These are phyloP conservation scores for Hura crepitans DNA, from an alignment of 441 rosid genomes.

Conservation along the genomic window DNA sequence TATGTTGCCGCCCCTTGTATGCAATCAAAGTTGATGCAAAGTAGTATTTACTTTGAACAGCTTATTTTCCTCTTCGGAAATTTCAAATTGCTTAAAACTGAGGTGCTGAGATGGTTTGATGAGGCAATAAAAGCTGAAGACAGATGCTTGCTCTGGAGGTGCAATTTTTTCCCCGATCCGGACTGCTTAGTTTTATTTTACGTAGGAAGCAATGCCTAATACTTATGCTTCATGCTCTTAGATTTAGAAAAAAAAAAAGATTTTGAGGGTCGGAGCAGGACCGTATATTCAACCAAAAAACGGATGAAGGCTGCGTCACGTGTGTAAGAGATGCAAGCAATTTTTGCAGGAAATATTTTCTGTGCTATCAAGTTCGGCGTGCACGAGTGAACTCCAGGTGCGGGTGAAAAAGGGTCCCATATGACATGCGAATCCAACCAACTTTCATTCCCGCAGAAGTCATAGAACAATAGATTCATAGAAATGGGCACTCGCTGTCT, in stretches of 20 bases:
- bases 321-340: neutral
- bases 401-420: neutral
- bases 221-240: neutral
- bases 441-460: neutral
- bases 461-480: too few relatives aligned
- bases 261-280: too few relatives aligned
- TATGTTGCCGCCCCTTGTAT: slow-evolving; percentile 11
- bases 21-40: slow-evolving; percentile 14
- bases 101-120: neutral
- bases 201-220: neutral
- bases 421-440: neutral
- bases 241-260: neutral
- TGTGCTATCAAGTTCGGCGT: neutral
- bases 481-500: neutral
- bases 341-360: neutral
- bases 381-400: neutral
- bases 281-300: neutral
- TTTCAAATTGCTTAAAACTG: neutral
- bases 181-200: neutral
- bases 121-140: slow-evolving; percentile 15
- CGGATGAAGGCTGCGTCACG: neutral
- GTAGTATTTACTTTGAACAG: neutral
- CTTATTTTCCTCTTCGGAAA: slow-evolving; percentile 1
- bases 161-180: slow-evolving; percentile 2
- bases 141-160: neutral